Conservation (phyloP, 768 basidiomycete species). For the Tylopilus sp. region DNA sequence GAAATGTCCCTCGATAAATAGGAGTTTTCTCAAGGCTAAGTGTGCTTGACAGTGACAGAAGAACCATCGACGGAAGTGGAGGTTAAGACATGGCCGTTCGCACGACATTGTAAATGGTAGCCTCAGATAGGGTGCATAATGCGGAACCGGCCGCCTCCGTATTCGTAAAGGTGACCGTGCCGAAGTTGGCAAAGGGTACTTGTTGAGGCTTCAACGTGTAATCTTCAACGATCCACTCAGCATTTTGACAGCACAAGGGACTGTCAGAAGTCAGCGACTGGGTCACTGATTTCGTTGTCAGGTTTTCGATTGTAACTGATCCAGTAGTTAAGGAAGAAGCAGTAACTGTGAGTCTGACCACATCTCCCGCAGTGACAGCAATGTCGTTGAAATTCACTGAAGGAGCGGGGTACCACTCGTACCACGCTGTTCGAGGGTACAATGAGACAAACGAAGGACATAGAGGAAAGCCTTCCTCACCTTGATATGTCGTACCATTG, state of each 20-base stretch:
- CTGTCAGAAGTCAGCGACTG: neutral
- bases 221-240: neutral
- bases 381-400: neutral
- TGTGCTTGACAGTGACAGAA: too few species aligned
- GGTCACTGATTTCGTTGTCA: neutral
- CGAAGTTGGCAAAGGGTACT: neutral
- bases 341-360: neutral
- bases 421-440: neutral
- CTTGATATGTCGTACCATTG: neutral
- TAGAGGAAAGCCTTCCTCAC: neutral
- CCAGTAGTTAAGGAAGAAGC: neutral
- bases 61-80: too few species aligned
- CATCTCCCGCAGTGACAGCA: neutral
- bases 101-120: too few species aligned
- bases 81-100: too few species aligned
- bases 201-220: neutral
- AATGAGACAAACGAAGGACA: neutral
- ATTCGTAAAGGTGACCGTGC: neutral
- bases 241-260: neutral
- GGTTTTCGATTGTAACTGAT: constrained; percentile 6
- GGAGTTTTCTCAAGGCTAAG: too few species aligned
- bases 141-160: too few species aligned
- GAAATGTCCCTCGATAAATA: too few species aligned
- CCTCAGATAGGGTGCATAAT: too few species aligned
- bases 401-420: neutral